Percentiles rank a stretch among this genome's conserved stretches.
These are phyloP conservation scores for Suhomyces maxii DNA, from an alignment of 1,139 yeast genomes.

Conservation along the genomic window DNA sequence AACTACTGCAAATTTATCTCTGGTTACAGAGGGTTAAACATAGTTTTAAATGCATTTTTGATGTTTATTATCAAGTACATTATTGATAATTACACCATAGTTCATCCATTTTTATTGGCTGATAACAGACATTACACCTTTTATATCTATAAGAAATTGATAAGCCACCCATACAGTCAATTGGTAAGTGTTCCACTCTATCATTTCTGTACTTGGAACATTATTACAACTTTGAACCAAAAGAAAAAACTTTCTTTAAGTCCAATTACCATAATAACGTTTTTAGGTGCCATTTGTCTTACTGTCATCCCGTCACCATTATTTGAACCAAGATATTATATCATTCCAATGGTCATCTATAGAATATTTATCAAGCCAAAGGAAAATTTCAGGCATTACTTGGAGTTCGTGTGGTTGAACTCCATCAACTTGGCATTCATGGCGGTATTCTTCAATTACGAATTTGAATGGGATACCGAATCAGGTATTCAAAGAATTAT, in stretches of 20 bases:
- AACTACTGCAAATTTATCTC: constrained; percentile 34
- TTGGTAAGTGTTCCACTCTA: constrained; percentile 62
- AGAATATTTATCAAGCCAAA: constrained; percentile 55
- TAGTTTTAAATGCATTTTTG: constrained; percentile 16
- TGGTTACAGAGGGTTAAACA: constrained; percentile 20
- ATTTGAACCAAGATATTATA: constrained; percentile 90
- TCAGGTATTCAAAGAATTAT: constrained; percentile 71
- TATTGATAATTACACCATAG: constrained; percentile 63
- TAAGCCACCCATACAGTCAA: constrained; percentile 44
- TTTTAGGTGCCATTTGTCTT: constrained; percentile 50
- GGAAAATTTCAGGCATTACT: constrained; percentile 30
- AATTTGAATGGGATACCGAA: constrained; percentile 71
- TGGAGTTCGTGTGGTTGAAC: constrained; percentile 65
- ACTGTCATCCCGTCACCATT: constrained; percentile 87
- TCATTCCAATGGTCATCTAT: constrained; percentile 76
- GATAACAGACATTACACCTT: constrained; percentile 94
- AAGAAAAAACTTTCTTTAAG: constrained; percentile 20
- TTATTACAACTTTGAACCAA: constrained; percentile 29
- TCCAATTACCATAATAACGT: constrained; percentile 44
- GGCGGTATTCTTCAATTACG: constrained; percentile 55
- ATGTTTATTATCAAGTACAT: constrained; percentile 43
- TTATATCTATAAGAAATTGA: constrained; percentile 70
- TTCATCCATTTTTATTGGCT: constrained; percentile 88
- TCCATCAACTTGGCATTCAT: constrained; percentile 54
- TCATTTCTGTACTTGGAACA: constrained; percentile 63